These are phyloP conservation scores for Acorus calamus DNA, from an alignment of 106 monocot species.

Conservation along the genomic window DNA sequence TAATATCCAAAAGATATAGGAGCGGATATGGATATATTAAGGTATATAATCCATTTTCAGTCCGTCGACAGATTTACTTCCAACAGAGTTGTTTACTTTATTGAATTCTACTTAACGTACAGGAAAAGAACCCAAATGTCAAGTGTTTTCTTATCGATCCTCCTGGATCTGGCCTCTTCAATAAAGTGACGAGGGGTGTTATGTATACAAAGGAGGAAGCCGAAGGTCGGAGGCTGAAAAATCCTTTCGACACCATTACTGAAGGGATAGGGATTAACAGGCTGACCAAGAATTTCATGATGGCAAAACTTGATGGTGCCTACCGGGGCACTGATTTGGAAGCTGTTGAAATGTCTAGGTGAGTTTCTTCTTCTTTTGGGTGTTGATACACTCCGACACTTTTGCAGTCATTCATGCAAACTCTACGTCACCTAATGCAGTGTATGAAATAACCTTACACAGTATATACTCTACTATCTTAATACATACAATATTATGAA, in stretches of 20 bases:
- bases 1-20: too few species aligned
- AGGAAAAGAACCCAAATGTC: conserved; percentile 73
- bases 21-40: too few species aligned
- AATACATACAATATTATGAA: too few species aligned
- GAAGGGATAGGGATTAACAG: conserved; percentile 99
- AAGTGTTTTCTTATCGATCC: conserved; percentile 92
- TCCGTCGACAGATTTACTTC: too few species aligned
- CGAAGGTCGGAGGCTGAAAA: conserved; percentile 81
- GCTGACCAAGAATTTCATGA: conserved; percentile 77
- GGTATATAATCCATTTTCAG: too few species aligned
- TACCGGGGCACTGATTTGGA: conserved; percentile 76
- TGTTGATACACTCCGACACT: background rate
- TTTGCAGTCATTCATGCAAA: background rate
- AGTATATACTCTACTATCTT: too few species aligned
- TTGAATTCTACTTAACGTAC: background rate
- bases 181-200: conserved; percentile 94
- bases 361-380: background rate
- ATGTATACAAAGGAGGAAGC: conserved; percentile 98
- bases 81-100: background rate
- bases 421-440: too few species aligned
- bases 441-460: too few species aligned
- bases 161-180: conserved; percentile 93
- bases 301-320: conserved; percentile 91
- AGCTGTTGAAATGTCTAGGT: conserved; percentile 98
- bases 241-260: conserved; percentile 93